Evolutionary conservation across 1,139 yeast species (phyloP).

Genomic region (Yamadazyma diddensiae): DNA sequence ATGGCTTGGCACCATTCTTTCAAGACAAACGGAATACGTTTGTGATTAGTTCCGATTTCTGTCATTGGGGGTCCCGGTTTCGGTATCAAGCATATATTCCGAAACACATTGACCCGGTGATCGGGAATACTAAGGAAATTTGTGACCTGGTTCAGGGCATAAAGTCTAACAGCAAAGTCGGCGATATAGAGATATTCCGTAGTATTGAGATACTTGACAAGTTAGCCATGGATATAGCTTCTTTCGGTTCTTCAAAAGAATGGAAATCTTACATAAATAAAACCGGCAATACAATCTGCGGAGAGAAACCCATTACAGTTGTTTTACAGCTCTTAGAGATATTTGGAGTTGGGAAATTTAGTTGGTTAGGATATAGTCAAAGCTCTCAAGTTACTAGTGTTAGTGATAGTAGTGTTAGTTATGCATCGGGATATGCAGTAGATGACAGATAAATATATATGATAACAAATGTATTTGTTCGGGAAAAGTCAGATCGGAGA

Average conservation of each 20-base stretch:
- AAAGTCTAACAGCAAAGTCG: slow-evolving; percentile 5
- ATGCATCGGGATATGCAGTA: slow-evolving; percentile 85
- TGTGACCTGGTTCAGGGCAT: slow-evolving; percentile 1
- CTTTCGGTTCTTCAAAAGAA: slow-evolving; percentile 47
- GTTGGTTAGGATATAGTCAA: slow-evolving; percentile 84
- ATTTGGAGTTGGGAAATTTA: slow-evolving; percentile 24
- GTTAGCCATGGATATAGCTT: slow-evolving; percentile 63
- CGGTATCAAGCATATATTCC: slow-evolving; percentile 63
- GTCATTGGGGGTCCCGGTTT: slow-evolving; percentile 92
- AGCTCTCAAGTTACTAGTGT: slow-evolving; percentile 53
- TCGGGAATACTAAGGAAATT: slow-evolving; percentile 3
- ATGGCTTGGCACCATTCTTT: slow-evolving; percentile 52
- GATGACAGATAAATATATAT: too few relatives aligned
- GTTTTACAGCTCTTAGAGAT: slow-evolving; percentile 52
- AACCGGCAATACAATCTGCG: slow-evolving; percentile 92
- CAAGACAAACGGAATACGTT: slow-evolving; percentile 60
- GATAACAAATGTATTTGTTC: too few relatives aligned
- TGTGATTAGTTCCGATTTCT: slow-evolving; percentile 85
- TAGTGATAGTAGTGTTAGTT: slow-evolving; percentile 80
- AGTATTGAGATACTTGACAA: slow-evolving; percentile 73
- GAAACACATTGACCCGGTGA: slow-evolving; percentile 13
- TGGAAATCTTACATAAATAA: slow-evolving; percentile 65
- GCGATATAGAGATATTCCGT: slow-evolving; percentile 51
- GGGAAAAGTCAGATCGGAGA: too few relatives aligned
- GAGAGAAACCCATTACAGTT: slow-evolving; percentile 77